Evolutionary conservation across 768 basidiomycete species (phyloP), one percentile per base, ranked within the genome.

Genomic region (Russula olivacea): DNA sequence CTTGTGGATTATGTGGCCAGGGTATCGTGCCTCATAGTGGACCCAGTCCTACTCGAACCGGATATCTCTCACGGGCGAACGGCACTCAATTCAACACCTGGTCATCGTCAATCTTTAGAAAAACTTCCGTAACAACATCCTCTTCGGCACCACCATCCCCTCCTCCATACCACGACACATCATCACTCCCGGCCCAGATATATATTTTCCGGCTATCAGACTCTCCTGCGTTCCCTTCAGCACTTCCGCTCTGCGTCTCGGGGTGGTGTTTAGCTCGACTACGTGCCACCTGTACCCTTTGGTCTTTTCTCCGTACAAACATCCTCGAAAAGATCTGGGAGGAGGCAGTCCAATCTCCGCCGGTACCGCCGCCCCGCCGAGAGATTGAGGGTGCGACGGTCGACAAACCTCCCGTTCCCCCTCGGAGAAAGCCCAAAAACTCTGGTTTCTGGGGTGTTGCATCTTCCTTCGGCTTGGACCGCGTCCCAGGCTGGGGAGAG

Each of bases 261-360:
- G 86, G 89, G n/a, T 96, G 93, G 87, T 96, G 93, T 72, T 78
- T 96, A 17, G 76, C 81, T 6, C 83, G 94, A 9, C 78, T 97
- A 21, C 84, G 93, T 14, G 80, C 87, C 41, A 92, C 93, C n/a
- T 95, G 93, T 73, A 88, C 87, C 4, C 76, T 96, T 15, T 97
- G 93, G 93, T 84, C 88, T 19, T 96, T 91, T 69, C 85, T 96
- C 55, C 83, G 92, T 25, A 85, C 83, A 0, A 84, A 88, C 11
- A 78, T 97, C 58, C 79, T 96, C 21, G 91, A 93, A 63, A 88
- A 86, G 68, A 77, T 96, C 6, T 97, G 94, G 94, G 88, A 92
- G 60, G 93, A 95, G 66, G 90, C 87, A 61, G 76, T 80, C 1
- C 66, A 54, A 1, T 70, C 74, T 1, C 71, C 14, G 14, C 48